Evolutionary conservation across 352 stramenopile species (phyloP).

Genomic region (Phytopythium aichiense): DNA sequence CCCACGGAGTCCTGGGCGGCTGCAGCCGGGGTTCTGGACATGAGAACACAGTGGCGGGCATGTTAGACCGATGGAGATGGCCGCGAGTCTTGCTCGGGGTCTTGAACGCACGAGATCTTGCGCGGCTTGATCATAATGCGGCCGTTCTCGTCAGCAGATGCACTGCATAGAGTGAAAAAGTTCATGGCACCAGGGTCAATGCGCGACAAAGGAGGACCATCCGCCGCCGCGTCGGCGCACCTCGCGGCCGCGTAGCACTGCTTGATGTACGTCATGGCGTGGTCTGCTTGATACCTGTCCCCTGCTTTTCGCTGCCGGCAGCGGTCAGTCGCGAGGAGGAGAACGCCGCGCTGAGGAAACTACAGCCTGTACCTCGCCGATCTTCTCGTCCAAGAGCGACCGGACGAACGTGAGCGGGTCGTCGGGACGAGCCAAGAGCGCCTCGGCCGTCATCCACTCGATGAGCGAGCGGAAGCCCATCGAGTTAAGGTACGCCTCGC

Average conservation of each 20-base stretch:
- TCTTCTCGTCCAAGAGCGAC: slow-evolving; percentile 78
- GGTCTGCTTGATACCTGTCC: slow-evolving; percentile 78
- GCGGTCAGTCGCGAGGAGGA: neutral
- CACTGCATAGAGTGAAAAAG: slow-evolving; percentile 23
- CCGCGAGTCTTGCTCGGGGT: neutral
- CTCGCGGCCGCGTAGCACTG: slow-evolving; percentile 85
- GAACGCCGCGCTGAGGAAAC: neutral
- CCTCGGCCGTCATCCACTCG: slow-evolving; percentile 89
- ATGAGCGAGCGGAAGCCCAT: slow-evolving; percentile 90
- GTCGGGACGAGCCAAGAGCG: slow-evolving; percentile 76
- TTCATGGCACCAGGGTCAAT: neutral
- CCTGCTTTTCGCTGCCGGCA: slow-evolving; percentile 23
- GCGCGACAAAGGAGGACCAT: neutral
- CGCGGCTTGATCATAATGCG: slow-evolving; percentile 69
- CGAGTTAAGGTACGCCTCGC: slow-evolving; percentile 82
- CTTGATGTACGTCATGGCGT: slow-evolving; percentile 82
- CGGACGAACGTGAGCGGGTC: slow-evolving; percentile 85
- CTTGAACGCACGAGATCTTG: slow-evolving; percentile 44
- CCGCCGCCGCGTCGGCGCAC: slow-evolving; percentile 13
- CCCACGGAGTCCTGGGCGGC: neutral
- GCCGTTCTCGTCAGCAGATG: slow-evolving; percentile 80
- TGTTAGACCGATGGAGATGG: neutral
- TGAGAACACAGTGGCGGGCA: too few relatives aligned
- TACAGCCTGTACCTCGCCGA: slow-evolving; percentile 43
- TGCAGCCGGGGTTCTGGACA: neutral